phyloP scores from a whole-genome alignment of 2,329 filamentous ascomycete species.

The Ophiostoma angusticollis region DNA sequence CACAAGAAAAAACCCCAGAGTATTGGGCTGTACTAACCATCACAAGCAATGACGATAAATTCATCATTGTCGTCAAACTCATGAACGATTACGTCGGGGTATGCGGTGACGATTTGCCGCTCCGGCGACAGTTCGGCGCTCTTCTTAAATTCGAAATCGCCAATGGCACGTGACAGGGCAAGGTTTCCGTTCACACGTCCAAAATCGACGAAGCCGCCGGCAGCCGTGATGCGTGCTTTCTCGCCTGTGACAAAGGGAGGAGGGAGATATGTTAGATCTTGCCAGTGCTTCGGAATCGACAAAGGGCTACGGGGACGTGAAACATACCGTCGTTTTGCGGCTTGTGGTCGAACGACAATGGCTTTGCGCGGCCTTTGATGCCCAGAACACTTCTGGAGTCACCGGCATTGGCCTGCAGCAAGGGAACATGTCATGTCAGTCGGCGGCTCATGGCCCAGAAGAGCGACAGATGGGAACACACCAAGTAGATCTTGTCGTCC shows the following conservation, averaged over 20 bases:
- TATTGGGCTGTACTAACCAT: conserved; percentile 49
- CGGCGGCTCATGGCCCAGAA: no score
- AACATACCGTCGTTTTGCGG: conserved; percentile 84
- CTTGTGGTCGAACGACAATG: conserved; percentile 98
- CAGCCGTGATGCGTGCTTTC: conserved; percentile 89
- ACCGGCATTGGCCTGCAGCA: conserved; percentile 78
- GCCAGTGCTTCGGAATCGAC: not conserved
- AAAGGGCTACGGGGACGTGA: not conserved
- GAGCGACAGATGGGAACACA: conserved; percentile 39
- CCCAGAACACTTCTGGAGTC: conserved; percentile 92
- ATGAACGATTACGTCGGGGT: conserved; percentile 84
- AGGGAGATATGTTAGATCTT: conserved; percentile 8
- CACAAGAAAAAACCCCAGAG: conserved; percentile 4
- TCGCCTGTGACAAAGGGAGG: conserved; percentile 47
- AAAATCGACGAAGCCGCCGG: conserved; percentile 96
- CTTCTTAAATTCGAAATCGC: conserved; percentile 99
- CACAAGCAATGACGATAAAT: conserved; percentile 85
- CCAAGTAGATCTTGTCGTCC: conserved; percentile 85
- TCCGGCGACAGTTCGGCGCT: conserved; percentile 93
- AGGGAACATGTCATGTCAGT: not conserved
- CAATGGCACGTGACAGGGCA: conserved; percentile 89
- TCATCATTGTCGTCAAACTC: conserved; percentile 89
- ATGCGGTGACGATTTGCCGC: conserved; percentile 96
- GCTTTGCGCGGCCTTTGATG: conserved; percentile 94
- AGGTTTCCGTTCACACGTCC: conserved; percentile 97